Base-by-base conservation (phyloP, 129 eudicot species). In the Ambrosia trifida region DNA sequence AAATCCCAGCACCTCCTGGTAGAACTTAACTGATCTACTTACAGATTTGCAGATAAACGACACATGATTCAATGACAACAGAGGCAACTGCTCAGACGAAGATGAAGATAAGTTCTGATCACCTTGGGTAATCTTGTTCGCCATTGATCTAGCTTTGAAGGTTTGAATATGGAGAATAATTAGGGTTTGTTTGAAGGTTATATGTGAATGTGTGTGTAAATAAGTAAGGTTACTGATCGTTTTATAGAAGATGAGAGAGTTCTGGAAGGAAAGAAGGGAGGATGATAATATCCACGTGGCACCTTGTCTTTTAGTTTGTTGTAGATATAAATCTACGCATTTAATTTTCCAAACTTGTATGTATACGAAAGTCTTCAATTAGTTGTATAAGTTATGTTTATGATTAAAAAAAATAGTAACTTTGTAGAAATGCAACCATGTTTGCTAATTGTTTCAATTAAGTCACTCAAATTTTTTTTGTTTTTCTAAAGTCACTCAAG, bases 31-130 rank as follows among this genome's bases (percentile, higher is more conserved):
- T 0, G 96, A 90, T 73, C 70, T 70, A 14, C 50, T 2, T 0
- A 90, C 91, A 4, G 91, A 90, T 73, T 71, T 87, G 82, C 96
- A 90, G 57, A 87, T 73, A 31, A 72, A 84, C 0, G 96, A 90
- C 3, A 90, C 90, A 56, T 90, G 96, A 61, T 90, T 90, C 20
- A 90, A 53, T 7, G 95, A 75, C 24, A 81, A 50, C 20, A 87
- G 40, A 18, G 93, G 90, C 57, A 80, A 28, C 61, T 72, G 82
- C 20, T 79, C 28, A 11, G 62, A 41, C 0, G 64, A 60, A 66
- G 79, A 50, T 2, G 82, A 64, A 66, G 82, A 28, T 72, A 63
- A 74, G 36, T 19, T 72, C 71, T 59, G 60, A n/a, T 61, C 56
- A 40, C 56, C 49, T 67, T 8, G 66, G 8, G 53, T 77, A 36